Conservation (phyloP, 2,329 filamentous ascomycete genomes). For the Cytospora schulzeri region DNA sequence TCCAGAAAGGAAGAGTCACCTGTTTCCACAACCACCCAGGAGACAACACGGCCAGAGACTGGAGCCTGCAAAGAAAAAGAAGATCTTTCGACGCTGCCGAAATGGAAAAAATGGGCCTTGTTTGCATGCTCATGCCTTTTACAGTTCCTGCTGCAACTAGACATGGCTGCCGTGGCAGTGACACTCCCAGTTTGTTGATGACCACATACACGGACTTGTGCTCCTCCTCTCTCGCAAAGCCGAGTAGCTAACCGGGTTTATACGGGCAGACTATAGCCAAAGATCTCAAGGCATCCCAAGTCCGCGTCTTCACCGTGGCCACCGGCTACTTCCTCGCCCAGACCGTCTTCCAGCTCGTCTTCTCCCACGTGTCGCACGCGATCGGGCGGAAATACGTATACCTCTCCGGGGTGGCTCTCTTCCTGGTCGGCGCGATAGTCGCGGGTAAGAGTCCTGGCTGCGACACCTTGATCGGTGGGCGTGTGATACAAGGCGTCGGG, state of each 20-base stretch:
- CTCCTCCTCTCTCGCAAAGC: too few relatives aligned
- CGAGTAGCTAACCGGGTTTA: background rate
- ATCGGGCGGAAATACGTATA: conserved; percentile 31
- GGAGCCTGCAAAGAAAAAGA: background rate
- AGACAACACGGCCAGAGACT: background rate
- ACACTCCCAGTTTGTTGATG: conserved; percentile 29
- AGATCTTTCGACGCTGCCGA: conserved; percentile 10
- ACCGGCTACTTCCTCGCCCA: conserved; percentile 31
- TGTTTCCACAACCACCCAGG: too few relatives aligned
- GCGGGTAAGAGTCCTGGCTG: conserved; percentile 14
- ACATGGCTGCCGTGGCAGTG: conserved; percentile 32
- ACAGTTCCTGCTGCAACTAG: conserved; percentile 31
- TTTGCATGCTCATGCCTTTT: conserved; percentile 31
- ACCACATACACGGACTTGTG: background rate
- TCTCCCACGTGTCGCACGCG: conserved; percentile 32
- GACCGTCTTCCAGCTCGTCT: conserved; percentile 33
- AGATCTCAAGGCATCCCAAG: conserved; percentile 27
- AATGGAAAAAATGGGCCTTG: conserved; percentile 25
- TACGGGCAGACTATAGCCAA: conserved; percentile 28
- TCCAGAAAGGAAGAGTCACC: background rate
- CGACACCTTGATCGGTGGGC: conserved; percentile 6
- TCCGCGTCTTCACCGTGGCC: conserved; percentile 30
- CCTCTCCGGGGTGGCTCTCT: conserved; percentile 25
- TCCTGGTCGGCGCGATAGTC: conserved; percentile 26
- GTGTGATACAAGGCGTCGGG: conserved; percentile 23